phyloP scores from a whole-genome alignment of 306 rosid species.

The Fagus crenata region DNA sequence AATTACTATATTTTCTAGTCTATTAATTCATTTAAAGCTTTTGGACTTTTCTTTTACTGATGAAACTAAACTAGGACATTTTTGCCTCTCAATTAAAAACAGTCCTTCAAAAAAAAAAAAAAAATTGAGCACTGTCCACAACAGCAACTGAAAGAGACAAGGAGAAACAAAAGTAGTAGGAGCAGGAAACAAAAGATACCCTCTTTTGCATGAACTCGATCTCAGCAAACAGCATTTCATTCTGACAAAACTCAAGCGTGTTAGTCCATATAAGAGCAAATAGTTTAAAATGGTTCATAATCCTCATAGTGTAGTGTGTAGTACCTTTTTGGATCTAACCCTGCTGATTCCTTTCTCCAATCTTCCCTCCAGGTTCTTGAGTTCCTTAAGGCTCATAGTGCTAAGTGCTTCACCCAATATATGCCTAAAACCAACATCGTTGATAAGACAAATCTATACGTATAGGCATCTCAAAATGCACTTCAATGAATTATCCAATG shows the following conservation, averaged over 20 bases:
- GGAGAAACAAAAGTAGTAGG: background rate
- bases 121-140: background rate
- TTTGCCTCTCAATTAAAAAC: too few species aligned
- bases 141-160: background rate
- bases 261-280: constrained; percentile 7
- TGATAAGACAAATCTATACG: background rate
- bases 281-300: background rate
- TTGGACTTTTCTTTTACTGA: too few species aligned
- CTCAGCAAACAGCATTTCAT: constrained; percentile 76
- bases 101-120: background rate
- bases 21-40: too few species aligned
- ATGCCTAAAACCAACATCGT: constrained; percentile 47
- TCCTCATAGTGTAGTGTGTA: background rate
- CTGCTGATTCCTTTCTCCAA: constrained; percentile 93
- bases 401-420: constrained; percentile 89
- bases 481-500: background rate
- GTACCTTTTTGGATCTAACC: constrained; percentile 86
- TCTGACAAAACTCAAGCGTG: constrained; percentile 36
- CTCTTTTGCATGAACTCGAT: constrained; percentile 93
- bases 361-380: constrained; percentile 82
- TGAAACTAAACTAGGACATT: too few species aligned
- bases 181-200: constrained; percentile 44
- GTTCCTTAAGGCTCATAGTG: constrained; percentile 67
- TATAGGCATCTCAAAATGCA: background rate
- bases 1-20: too few species aligned